Base-by-base conservation (phyloP, 345 rosid genomes). In the Mallotus nudiflorus region DNA sequence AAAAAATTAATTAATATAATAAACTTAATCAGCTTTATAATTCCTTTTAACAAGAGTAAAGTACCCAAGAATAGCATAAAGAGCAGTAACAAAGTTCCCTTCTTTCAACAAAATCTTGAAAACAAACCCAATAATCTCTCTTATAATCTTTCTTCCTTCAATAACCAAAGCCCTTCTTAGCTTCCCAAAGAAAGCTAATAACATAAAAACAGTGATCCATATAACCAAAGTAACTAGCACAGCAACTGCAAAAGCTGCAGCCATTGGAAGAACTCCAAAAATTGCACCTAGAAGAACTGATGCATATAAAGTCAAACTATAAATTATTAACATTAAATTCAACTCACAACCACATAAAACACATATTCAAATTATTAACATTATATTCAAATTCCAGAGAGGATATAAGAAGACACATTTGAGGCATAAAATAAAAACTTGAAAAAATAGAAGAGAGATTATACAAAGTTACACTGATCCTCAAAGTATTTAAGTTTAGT, bases 181-280 rank as follows among this genome's bases (percentile, higher is more conserved):
- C 80, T 91, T 94, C 79, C 98, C 97, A 27, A 86, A 89, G 80
- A 94, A 91, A 19, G 97, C 86, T 53, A 94, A 82, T 66, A 90
- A 66, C 8, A 94, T 92, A 70, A 94, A 83, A 24, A 94, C 77
- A 1, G 91, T 77, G 52, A 94, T 94, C 95, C 97, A 88, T 22
- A 82, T 86, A 29, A 91, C 95, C 79, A 95, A 22, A 54, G 91
- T 94, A 59, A 96, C 98, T 0, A 98, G 99, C 65, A 95, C 94
- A 33, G 86, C 99, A 70, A 92, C 89, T 7, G 93, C 96, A 18
- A 89, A 86, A 58, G 99, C 98, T n/a, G 99, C 96, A 31, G 71
- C 88, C 99, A 95, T 90, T 8, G 99, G 88, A 42, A 95, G 81
- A 1, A 86, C 37, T 31, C 99, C 99, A 62, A 88, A 89, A 62